A percentile compares a stretch with the other conserved stretches of the same genome.
phyloP scores from a whole-genome alignment of 495 filamentous ascomycete genomes.

The Penicillium angulare region DNA sequence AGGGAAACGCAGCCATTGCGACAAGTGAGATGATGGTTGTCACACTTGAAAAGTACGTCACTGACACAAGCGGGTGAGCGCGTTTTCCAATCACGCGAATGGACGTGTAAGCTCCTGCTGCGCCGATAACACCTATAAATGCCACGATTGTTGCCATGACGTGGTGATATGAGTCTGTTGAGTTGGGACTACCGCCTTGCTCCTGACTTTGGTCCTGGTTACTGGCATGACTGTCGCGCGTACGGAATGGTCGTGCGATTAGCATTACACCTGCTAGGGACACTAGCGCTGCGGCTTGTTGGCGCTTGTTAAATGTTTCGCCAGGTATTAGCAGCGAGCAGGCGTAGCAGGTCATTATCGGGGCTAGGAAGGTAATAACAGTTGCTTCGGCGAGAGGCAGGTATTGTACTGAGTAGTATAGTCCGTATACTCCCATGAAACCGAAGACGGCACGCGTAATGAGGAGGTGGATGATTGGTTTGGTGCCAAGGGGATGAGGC shows the following conservation, averaged over 20 bases:
- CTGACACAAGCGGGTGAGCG: constrained; percentile 79
- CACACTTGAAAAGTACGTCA: constrained; percentile 80
- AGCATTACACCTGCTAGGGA: constrained; percentile 80
- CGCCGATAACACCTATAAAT: constrained; percentile 78
- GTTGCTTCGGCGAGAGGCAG: constrained; percentile 88
- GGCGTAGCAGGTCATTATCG: constrained; percentile 76
- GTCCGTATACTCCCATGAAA: constrained; percentile 81
- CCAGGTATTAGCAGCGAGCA: constrained; percentile 71
- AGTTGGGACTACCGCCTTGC: too few relatives aligned
- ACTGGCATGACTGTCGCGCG: constrained; percentile 3
- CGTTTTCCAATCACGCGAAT: constrained; percentile 84
- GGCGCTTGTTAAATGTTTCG: constrained; percentile 75
- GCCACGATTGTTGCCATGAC: constrained; percentile 70
- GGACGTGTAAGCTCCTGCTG: constrained; percentile 71
- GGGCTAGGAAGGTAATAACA: constrained; percentile 87
- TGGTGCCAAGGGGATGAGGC: constrained; percentile 67
- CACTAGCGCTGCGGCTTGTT: constrained; percentile 73
- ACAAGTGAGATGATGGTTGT: constrained; percentile 64
- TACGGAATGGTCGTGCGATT: constrained; percentile 70
- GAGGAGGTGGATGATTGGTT: constrained; percentile 63
- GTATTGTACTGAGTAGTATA: constrained; percentile 83
- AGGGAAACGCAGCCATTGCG: constrained; percentile 56
- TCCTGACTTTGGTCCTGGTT: too few relatives aligned
- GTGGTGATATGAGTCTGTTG: constrained; percentile 56
- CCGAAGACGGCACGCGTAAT: constrained; percentile 68